Base-by-base conservation (phyloP, 2,329 filamentous ascomycete species). In the Aspergillus quadricinctus region DNA sequence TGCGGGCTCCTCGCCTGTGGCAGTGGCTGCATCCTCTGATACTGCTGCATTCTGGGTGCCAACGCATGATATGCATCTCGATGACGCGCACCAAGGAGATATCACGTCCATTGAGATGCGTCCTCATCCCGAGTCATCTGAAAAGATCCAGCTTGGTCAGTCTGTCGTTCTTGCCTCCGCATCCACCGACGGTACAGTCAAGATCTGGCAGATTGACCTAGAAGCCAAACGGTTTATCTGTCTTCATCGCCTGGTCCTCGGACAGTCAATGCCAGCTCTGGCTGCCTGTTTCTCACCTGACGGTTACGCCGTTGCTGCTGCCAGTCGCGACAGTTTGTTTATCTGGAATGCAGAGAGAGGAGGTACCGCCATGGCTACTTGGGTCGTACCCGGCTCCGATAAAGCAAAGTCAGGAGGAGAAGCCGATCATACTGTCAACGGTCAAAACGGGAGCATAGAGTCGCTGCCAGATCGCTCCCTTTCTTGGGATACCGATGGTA, bases 401-500 rank as follows among this genome's bases (percentile, higher is more conserved):
- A 61, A 71, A 35, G 64, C 67, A 9, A 70, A 73, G 46, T 69
- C 69, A 50, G 72, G 74, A 40, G 66, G 70, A 50, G 64, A 63
- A 27, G 57, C 65, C 19, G 64, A 68, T 35, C 69, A 66, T 25
- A 53, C 66, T 17, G 62, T 63, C 9, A 73, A 74, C 54, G 75
- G 74, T 43, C 63, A 75, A 19, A 74, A 76, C 57, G 73, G 66
- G 25, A 61, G 56, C 49, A 29, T 56, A 11, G 63, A 64, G 14
- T 54, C 64, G 9, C 57, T 67, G 19, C 66, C 68, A 9, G 72
- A 77, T 58, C 71, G 77, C 49, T 71, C 73, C 28, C 68, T 83
- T 52, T 75, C 74, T 29, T 83, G 81, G 81, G 80, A 81, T 65
- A 72, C 72, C 11, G 78, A 82, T 65, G 80, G 80, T n/a, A 79